Evolutionary conservation across 495 filamentous ascomycete genomes (phyloP).

Genomic region (Penicillium fimorum): DNA sequence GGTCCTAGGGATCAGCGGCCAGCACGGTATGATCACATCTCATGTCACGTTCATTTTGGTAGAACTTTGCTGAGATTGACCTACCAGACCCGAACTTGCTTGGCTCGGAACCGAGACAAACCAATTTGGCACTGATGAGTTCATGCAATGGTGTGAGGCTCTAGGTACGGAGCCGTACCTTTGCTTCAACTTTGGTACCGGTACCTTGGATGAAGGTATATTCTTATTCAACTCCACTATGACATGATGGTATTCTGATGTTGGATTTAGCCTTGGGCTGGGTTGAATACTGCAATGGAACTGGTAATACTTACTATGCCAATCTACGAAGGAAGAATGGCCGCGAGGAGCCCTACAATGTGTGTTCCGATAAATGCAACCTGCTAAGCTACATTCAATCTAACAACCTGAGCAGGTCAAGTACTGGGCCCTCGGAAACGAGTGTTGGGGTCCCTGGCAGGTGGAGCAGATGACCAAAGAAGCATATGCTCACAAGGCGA

Average conservation of each 20-base stretch:
- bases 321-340: conserved; percentile 73
- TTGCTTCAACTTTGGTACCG: conserved; percentile 72
- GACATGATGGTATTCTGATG: neutral
- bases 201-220: conserved; percentile 67
- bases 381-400: neutral
- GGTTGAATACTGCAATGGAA: conserved; percentile 80
- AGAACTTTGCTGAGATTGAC: conserved; percentile 2
- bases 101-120: conserved; percentile 75
- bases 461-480: conserved; percentile 72
- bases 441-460: conserved; percentile 78
- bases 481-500: conserved; percentile 71
- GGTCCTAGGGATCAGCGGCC: conserved; percentile 68
- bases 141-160: conserved; percentile 72
- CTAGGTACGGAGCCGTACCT: conserved; percentile 72
- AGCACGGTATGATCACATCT: conserved; percentile 34
- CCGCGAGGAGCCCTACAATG: conserved; percentile 67
- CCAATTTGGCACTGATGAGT: conserved; percentile 79
- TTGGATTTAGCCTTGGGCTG: conserved; percentile 57
- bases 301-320: conserved; percentile 71
- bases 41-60: neutral
- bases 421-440: conserved; percentile 71
- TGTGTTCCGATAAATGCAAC: conserved; percentile 23
- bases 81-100: conserved; percentile 62
- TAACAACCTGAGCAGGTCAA: conserved; percentile 44
- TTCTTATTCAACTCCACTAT: neutral